These are phyloP conservation scores for Herpetospermum pedunculosum DNA, from an alignment of 306 rosid species.

Conservation along the genomic window DNA sequence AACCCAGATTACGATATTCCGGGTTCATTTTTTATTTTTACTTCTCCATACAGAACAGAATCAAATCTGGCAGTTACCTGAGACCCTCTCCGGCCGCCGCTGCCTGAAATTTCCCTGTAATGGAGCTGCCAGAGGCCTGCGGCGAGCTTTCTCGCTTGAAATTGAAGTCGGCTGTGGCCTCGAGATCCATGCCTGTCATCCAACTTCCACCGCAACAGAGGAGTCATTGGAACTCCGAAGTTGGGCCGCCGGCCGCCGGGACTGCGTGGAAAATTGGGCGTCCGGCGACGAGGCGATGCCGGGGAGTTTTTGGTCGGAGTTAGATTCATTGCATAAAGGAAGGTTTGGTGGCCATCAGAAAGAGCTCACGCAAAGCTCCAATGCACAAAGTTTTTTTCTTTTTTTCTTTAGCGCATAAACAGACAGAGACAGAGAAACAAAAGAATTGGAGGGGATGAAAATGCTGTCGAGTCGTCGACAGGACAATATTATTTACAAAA, in stretches of 20 bases:
- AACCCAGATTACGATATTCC: not conserved
- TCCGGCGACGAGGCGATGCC: not conserved
- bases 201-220: slow-evolving; percentile 3
- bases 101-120: slow-evolving; percentile 18
- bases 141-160: slow-evolving; percentile 49
- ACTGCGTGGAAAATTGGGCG: not conserved
- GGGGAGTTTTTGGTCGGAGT: not conserved
- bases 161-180: slow-evolving; percentile 1
- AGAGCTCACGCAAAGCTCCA: not conserved
- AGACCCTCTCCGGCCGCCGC: not conserved
- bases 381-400: not conserved
- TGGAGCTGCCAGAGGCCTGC: slow-evolving; percentile 46
- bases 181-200: slow-evolving; percentile 3
- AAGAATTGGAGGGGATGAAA: slow-evolving; percentile 3
- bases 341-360: not conserved
- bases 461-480: slow-evolving; percentile 8
- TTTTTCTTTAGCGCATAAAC: not conserved
- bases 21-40: not conserved
- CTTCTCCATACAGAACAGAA: not conserved
- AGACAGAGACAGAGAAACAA: slow-evolving; percentile 7
- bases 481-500: slow-evolving; percentile 1
- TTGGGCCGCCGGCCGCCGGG: not conserved
- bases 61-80: slow-evolving; percentile 18
- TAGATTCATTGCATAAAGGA: not conserved
- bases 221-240: slow-evolving; percentile 3